Evolutionary conservation across 2,329 filamentous ascomycete genomes (phyloP), one percentile per base, ranked within the genome.

Genomic region (Cercospora sesami): DNA sequence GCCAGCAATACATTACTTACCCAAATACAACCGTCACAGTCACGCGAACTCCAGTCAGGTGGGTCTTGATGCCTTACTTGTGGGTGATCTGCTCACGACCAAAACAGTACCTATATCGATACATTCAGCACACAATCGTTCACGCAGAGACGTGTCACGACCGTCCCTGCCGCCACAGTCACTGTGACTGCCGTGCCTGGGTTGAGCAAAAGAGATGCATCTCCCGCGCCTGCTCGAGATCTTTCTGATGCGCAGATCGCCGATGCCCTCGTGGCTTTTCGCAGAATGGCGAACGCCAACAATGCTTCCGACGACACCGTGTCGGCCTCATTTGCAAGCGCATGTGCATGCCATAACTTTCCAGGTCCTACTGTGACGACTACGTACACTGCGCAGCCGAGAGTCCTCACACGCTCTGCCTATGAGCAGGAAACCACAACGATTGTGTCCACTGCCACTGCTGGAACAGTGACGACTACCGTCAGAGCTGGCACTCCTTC

Each of bases 301-400:
- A 55, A 65, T 18, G 68, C 67, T 18, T 51, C 62, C 28, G 69
- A 70, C 64, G 48, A 69, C 1, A 70, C 59, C 10, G 62, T 75
- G 42, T 72, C 72, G 10, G 66, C 73, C 1, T 69, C 73, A 2
- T 77, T 79, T 63, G 74, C 73, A 14, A 79, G 77, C 63, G 77
- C 77, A 45, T 79, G 78, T 65, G 57, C 33, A n/a, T 78, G 77
- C 64, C 74, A 75, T 48, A 68, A 65, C 6, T 74, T 72, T 57
- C 68, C 59, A 21, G 71, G 69, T 0, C 55, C 73, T 10, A 76
- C 75, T 3, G 69, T 75, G 5, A 77, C 74, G 1, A 58, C 71
- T 23, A 78, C 76, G 3, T 75, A 69, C 62, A 77, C 77, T 6
- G 69, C 74, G 26, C 53, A 65, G n/a, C 57, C 69, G n/a, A 23